Percentiles rank a stretch among this genome's conserved stretches.
Conservation (phyloP, 768 basidiomycete genomes). For the Boletus vermiculosoides region DNA sequence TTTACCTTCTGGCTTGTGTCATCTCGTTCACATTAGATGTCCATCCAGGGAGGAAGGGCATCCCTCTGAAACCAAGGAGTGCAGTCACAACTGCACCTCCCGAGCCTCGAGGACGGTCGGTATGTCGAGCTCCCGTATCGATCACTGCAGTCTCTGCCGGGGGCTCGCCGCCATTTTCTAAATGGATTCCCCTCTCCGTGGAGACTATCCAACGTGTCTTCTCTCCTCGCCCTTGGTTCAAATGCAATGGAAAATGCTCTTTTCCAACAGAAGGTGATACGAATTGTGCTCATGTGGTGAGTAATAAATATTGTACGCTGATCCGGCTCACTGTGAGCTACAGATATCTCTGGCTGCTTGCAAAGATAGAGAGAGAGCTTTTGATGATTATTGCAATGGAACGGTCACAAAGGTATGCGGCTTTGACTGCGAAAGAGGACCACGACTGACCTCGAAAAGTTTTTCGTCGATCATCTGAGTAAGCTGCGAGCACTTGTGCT, state of each 20-base stretch:
- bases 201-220: conserved; percentile 12
- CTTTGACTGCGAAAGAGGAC: background rate
- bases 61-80: background rate
- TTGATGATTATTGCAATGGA: conserved; percentile 16
- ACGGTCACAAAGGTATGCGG: conserved; percentile 22
- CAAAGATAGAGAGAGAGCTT: conserved; percentile 24
- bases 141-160: conserved; percentile 19
- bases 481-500: background rate
- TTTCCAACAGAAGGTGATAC: conserved; percentile 1
- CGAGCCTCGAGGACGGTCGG: conserved; percentile 13
- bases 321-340: background rate
- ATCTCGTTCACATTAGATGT: background rate
- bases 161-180: conserved; percentile 13
- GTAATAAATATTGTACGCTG: background rate
- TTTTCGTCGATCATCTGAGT: conserved; percentile 31
- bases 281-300: conserved; percentile 23
- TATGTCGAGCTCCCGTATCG: conserved; percentile 8
- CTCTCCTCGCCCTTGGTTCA: conserved; percentile 17
- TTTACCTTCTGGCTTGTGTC: background rate
- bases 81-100: background rate
- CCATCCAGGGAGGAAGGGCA: conserved; percentile 1
- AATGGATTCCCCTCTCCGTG: conserved; percentile 12
- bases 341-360: conserved; percentile 33
- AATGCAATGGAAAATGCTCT: conserved; percentile 21
- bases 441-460: conserved; percentile 16